Evolutionary conservation across 306 rosid species (phyloP), one percentile per base, ranked within the genome.

Genomic region (Hippophae tibetana): DNA sequence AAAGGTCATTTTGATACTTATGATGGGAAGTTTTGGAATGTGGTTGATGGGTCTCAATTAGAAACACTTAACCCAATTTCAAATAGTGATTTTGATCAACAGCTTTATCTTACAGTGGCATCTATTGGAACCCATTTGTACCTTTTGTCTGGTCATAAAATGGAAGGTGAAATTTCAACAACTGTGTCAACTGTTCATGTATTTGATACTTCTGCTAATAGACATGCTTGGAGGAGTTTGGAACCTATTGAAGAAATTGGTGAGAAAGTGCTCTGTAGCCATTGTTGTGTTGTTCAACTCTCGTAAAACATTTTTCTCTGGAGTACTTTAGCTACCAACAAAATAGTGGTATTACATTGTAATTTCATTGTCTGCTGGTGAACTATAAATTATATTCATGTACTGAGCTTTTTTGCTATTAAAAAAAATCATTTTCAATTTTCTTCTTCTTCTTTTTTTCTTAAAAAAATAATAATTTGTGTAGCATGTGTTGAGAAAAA

Each of bases 1-100:
- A 76, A 76, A 31, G 73, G 67, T 3, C 76, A 76, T 8, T 52
- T 66, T 6, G 76, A 76, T 12, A 62, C 61, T 1, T 71, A 70
- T 3, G 80, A 70, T 26, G 57, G 64, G 58, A 60, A 70, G 6
- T 44, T 56, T 6, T 75, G 80, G 80, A 65, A 48, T 14, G 76
- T 47, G 13, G 80, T 70, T 1, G 76, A 75, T 1, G 76, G 80
- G 25, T 75, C 76, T 44, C 56, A 54, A 31, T 61, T 31, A 2
- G 58, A 47, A 49, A 56, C 60, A 43, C 44, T 74, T 3, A 54
- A 64, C 1, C 42, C 63, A 1, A 14, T 61, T 12, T 25, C 56
- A 10, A 45, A 38, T 48, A 45, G 48, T 13, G 12, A 47, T 0
- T 31, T n/a, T 1, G 14, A 10, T 43, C 52, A 4, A 55, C 68